Evolutionary conservation across 768 basidiomycete species (phyloP).

Genomic region (Leccinum truebloodii): DNA sequence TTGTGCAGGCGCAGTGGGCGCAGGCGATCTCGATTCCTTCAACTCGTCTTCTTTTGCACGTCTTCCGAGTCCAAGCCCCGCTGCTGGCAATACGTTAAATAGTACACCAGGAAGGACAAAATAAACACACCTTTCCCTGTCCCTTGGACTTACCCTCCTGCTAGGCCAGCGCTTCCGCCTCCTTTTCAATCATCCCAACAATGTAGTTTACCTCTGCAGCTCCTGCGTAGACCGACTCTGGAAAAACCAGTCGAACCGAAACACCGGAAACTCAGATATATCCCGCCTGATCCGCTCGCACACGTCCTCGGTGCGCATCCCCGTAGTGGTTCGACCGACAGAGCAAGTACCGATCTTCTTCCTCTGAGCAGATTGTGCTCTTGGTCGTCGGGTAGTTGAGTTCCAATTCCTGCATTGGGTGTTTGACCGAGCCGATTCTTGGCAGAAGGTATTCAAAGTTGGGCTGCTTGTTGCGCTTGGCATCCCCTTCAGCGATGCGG

Average conservation of each 20-base stretch:
- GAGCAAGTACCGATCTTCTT: constrained; percentile 94
- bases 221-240: constrained; percentile 91
- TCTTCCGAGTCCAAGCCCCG: constrained; percentile 61
- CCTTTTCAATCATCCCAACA: constrained; percentile 93
- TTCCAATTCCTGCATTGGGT: constrained; percentile 97
- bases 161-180: constrained; percentile 65
- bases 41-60: constrained; percentile 47
- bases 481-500: constrained; percentile 88
- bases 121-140: constrained; percentile 60
- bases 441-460: constrained; percentile 77
- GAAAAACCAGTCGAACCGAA: constrained; percentile 98
- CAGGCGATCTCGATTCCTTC: constrained; percentile 61
- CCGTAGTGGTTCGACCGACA: constrained; percentile 90
- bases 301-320: constrained; percentile 80
- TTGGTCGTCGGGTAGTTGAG: constrained; percentile 95
- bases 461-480: constrained; percentile 83
- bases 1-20: constrained; percentile 52
- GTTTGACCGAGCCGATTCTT: constrained; percentile 81
- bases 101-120: neutral
- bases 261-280: constrained; percentile 94
- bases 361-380: constrained; percentile 94
- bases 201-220: constrained; percentile 82
- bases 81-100: constrained; percentile 46
- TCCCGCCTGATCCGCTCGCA: constrained; percentile 96
- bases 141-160: constrained; percentile 68